These are phyloP conservation scores for Incumbomyces lentus DNA, from an alignment of 2,329 filamentous ascomycete genomes.

Conservation along the genomic window DNA sequence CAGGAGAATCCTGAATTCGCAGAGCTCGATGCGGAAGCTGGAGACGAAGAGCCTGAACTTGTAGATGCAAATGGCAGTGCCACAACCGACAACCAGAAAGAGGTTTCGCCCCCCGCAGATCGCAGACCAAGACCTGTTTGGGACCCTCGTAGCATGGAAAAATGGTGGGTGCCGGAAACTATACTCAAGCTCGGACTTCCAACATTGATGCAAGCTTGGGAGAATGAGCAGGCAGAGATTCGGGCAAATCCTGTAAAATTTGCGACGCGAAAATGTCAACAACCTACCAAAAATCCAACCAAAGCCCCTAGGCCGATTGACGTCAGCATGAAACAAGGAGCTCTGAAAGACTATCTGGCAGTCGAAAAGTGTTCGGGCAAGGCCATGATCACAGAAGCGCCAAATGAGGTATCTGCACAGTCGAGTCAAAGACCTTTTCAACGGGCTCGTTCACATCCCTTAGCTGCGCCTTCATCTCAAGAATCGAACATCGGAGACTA, in stretches of 20 bases:
- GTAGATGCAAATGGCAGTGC: constrained; percentile 24
- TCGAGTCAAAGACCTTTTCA: background rate
- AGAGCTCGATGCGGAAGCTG: constrained; percentile 25
- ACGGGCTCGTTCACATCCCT: background rate
- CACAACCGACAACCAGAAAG: constrained; percentile 20
- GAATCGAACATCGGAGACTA: background rate
- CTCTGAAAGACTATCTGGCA: constrained; percentile 26
- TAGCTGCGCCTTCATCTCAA: background rate
- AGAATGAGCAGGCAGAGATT: constrained; percentile 30
- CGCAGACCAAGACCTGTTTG: constrained; percentile 41
- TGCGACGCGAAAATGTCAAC: constrained; percentile 18
- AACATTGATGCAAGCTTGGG: constrained; percentile 55
- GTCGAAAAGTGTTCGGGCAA: background rate
- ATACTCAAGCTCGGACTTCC: constrained; percentile 56
- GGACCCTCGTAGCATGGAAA: constrained; percentile 55
- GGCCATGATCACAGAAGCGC: background rate
- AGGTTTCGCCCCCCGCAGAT: constrained; percentile 21
- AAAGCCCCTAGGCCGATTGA: constrained; percentile 16
- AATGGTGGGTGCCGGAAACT: constrained; percentile 58
- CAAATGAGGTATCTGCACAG: background rate
- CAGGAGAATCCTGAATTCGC: constrained; percentile 47
- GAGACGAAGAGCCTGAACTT: constrained; percentile 20
- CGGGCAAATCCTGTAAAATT: constrained; percentile 17
- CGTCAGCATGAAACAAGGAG: constrained; percentile 23
- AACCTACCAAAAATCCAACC: constrained; percentile 15